Base-by-base conservation (phyloP, 768 basidiomycete species). In the Naganishia vaughanmartiniae region DNA sequence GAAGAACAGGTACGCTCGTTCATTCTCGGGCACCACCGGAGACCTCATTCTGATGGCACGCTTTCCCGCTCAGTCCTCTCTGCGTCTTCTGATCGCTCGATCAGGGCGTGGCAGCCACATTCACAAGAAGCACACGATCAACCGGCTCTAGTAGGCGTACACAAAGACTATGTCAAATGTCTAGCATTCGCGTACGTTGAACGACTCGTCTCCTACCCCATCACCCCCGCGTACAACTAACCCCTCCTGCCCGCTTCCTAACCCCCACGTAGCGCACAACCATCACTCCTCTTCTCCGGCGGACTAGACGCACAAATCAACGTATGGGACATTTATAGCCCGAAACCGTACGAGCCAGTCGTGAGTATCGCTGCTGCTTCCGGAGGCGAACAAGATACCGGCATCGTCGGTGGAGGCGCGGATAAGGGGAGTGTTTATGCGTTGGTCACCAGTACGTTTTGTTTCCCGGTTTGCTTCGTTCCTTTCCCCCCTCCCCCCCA, bases 261-360 rank as follows among this genome's bases (percentile, higher is more conserved):
- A 2, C 15, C 21, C 17, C 30, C 34, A 19, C 9, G 26, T 51
- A 72, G 71, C 6, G 26, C 51, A 15, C 68, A 70, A 2, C 28
- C 72, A 24, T 36, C 30, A 4, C 36, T 77, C 21, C 72, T 81
- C 26, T 81, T 79, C 70, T 82, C 81, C 0, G 95, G 93, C 7
- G 95, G 93, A 0, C 92, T 98, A 74, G 96, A 99, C 83, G 86
- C 92, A 10, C 91, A 90, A 0, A 89, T 99, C 80, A 93, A 93
- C 77, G 84, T 97, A 1, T 99, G 96, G 95, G 95, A 98, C 76
- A 84, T 94, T 24, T 83, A 74, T 33, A 55, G 65, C 33, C 73
- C 74, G 30, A 72, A 74, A 21, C 76, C 76, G 28, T 76, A 78
- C 46, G 42, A 70, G 6, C 81, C 81, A 0, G 54, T 82, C 26